A percentile compares a stretch with the other conserved stretches of the same genome.
Evolutionary conservation across 208 protist species (phyloP).

Genomic region (Herpetomonas tarakana): DNA sequence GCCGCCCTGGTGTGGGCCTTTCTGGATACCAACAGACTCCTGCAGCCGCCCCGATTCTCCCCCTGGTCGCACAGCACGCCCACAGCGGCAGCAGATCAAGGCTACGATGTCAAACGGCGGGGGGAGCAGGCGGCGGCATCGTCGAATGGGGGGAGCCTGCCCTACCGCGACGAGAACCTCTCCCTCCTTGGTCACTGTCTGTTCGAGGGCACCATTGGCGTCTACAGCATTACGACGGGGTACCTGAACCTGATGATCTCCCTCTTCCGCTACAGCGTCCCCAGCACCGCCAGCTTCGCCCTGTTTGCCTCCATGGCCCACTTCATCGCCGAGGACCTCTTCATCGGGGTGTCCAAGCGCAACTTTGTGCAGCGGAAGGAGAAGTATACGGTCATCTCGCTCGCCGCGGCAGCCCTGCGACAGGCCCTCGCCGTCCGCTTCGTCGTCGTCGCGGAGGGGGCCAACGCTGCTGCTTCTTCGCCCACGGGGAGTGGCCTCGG

Average conservation of each 20-base stretch:
- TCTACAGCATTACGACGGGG: constrained; percentile 75
- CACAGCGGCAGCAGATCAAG: not conserved
- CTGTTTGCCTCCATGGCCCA: constrained; percentile 60
- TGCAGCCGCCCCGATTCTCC: constrained; percentile 25
- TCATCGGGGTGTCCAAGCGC: constrained; percentile 59
- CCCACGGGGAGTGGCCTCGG: not conserved
- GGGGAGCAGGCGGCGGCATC: not conserved
- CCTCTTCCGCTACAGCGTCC: constrained; percentile 57
- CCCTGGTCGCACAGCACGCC: constrained; percentile 3
- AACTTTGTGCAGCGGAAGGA: constrained; percentile 42
- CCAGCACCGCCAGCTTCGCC: constrained; percentile 29
- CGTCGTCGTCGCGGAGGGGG: constrained; percentile 2
- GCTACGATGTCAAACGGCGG: not conserved
- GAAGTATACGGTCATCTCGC: constrained; percentile 70
- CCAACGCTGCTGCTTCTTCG: no score
- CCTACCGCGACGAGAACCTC: constrained; percentile 23
- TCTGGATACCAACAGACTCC: constrained; percentile 51
- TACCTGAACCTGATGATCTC: constrained; percentile 75
- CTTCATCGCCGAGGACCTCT: constrained; percentile 78
- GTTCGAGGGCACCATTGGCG: constrained; percentile 60
- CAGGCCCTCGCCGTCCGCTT: constrained; percentile 61
- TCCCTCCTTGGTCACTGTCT: constrained; percentile 78
- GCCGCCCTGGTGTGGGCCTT: constrained; percentile 59
- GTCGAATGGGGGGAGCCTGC: not conserved
- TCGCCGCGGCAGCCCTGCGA: constrained; percentile 59